Evolutionary conservation across 78 protist genomes (phyloP).

Genomic region (Dictyostelium firmibasis): DNA sequence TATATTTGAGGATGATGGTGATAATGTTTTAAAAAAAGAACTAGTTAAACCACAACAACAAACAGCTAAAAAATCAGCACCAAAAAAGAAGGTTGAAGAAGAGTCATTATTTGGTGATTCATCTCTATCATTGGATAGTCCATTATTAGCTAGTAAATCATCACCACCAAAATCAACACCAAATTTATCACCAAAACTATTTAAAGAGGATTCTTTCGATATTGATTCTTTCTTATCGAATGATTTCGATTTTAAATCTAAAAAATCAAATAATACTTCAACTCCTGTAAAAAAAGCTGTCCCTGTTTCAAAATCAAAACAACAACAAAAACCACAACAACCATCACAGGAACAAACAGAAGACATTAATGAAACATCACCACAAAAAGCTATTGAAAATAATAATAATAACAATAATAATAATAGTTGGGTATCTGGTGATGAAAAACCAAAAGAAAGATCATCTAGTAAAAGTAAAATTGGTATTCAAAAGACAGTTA

Average conservation of each 20-base stretch:
- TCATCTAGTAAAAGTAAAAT: neutral
- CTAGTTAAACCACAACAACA: neutral
- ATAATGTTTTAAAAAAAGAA: neutral
- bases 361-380: neutral
- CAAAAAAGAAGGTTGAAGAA: neutral
- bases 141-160: neutral
- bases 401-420: neutral
- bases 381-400: neutral
- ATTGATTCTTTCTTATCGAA: neutral
- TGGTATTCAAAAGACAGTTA: neutral
- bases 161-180: neutral
- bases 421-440: neutral
- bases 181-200: neutral
- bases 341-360: neutral
- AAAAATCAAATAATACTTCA: neutral
- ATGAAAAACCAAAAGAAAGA: neutral
- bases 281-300: neutral
- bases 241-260: conserved; percentile 10
- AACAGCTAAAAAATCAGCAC: neutral
- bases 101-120: conserved; percentile 9
- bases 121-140: neutral
- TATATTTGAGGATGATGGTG: neutral
- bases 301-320: neutral
- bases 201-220: neutral
- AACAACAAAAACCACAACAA: neutral